Base-by-base conservation (phyloP, 345 rosid genomes). In the Melaleuca quinquenervia region DNA sequence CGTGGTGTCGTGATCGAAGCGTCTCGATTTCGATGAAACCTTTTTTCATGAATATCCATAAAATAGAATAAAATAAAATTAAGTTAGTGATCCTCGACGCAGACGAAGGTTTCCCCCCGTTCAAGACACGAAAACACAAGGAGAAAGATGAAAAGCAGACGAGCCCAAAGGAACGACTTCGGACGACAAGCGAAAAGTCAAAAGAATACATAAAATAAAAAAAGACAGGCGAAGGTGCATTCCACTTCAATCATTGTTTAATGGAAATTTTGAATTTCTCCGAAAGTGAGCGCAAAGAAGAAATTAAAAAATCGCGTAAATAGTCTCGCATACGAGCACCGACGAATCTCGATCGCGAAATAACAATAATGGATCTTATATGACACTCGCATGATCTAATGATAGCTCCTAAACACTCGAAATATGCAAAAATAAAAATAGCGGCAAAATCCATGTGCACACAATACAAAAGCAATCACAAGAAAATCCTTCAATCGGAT, bases 341-440 rank as follows among this genome's bases (percentile, higher is more conserved):
- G 0, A 27, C 16, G 15, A 62, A 62, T 62, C 41, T 8, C 8
- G 21, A 62, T 27, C 5, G 0, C 7, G 75, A 27, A 41, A n/a
- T 56, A 14, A n/a, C n/a, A n/a, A 26, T 0, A 56, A 1, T 56
- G 15, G 11, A 56, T 0, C 36, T 13, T 0, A 7, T 6, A 16
- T 6, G 18, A 60, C 13, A 6, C 1, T 5, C 36, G n/a, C 6
- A 6, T 52, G 53, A 52, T 58, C 36, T 58, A 58, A 58, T 0
- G 5, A 6, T n/a, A n/a, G 18, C 9, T 60, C 32, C 13, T n/a
- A 0, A 1, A 11, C 11, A 58, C 14, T 58, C 26, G 16, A 58
- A 5, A 2, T 3, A 11, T 58, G 70, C 70, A 58, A 58, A 27
- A 60, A 14, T 29, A 27, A 29, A 15, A 6, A n/a, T 7, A 0